These are phyloP conservation scores for Lasiodiplodia sp. DNA, from an alignment of 2,329 filamentous ascomycete genomes.

Conservation along the genomic window DNA sequence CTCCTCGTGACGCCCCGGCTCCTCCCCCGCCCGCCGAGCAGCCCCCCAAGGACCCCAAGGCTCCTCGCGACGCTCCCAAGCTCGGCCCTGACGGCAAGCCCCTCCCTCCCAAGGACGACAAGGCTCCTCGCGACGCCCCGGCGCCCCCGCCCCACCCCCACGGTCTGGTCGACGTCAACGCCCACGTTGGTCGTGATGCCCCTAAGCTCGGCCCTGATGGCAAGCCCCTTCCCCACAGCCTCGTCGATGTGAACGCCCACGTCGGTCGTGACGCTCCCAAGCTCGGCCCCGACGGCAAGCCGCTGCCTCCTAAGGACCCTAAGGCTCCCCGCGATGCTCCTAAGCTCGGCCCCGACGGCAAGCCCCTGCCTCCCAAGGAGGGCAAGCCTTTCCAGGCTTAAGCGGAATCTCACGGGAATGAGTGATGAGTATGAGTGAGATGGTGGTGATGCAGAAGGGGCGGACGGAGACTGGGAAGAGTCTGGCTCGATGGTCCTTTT, in stretches of 20 bases:
- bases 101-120: background rate
- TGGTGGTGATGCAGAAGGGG: background rate
- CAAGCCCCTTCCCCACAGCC: background rate
- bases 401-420: background rate
- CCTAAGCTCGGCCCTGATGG: background rate
- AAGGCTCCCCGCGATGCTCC: background rate
- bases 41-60: background rate
- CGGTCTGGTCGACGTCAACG: background rate
- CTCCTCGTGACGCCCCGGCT: background rate
- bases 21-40: too few relatives aligned
- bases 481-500: constrained; percentile 10
- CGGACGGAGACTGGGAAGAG: background rate
- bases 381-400: background rate
- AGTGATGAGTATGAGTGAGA: background rate
- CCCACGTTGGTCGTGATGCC: background rate
- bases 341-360: background rate
- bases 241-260: background rate
- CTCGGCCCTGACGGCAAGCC: background rate
- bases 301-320: background rate
- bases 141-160: background rate
- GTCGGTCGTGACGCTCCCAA: background rate
- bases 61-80: background rate
- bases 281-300: background rate
- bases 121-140: background rate
- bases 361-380: background rate